Base-by-base conservation (phyloP, 1,284 basidiomycete species). In the Ceratobasidium papillatum region DNA sequence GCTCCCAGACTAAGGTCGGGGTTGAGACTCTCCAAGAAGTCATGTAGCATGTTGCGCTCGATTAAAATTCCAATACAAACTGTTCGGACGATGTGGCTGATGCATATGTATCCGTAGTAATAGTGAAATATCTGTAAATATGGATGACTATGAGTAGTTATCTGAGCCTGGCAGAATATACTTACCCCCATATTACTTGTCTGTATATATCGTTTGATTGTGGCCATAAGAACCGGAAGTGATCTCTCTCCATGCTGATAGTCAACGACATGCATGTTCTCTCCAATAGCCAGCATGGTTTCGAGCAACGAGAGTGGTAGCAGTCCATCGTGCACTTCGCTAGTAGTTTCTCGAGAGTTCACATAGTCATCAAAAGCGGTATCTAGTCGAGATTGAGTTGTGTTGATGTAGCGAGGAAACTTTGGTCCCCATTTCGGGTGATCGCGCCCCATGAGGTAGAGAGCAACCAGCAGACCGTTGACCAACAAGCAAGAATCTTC, bases 351-450 rank as follows among this genome's bases (percentile, higher is more conserved):
- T 14, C 34, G 36, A 27, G 45, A 27, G 11, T 27, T 12, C 11
- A 54, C 25, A 32, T 68, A 68, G 34, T 68, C 56, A 12, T 68
- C 34, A 47, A 68, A 68, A 3, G 65, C 45, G 14, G 30, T 56
- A 3, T 52, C 52, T 14, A 68, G 22, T 9, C 65, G 27, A 3
- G 54, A 22, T 2, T 68, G n/a, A 17, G 56, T 36, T 30, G 8
- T 49, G 4, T 43, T 17, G 5, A 65, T 19, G n/a, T 65, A 65
- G 7, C 22, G 43, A 19, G 30, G 12, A n/a, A 65, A 30, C 14
- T 65, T 32, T n/a, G 63, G 63, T 2, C 63, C 63, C 63, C 63
- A 65, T 65, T 65, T 30, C 22, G 63, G n/a, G n/a, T n/a, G n/a
- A n/a, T n/a, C n/a, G n/a, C n/a, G n/a, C n/a, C n/a, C n/a, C n/a